These are phyloP conservation scores for Aspergillus sp. DNA, from an alignment of 2,329 filamentous ascomycete genomes.

Conservation along the genomic window DNA sequence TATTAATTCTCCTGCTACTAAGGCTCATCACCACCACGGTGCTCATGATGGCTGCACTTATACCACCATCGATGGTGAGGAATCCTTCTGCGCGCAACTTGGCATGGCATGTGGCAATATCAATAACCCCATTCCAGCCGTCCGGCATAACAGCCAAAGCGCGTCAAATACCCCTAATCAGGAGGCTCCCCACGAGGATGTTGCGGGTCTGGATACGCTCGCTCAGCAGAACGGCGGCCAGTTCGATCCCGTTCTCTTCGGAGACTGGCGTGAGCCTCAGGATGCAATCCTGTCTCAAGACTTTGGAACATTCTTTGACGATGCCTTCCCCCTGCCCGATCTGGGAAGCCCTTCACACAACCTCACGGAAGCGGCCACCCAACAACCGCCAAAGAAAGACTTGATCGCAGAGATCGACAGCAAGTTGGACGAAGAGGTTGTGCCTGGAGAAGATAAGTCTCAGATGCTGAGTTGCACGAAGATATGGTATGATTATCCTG, in stretches of 20 bases:
- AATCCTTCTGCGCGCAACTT: constrained; percentile 47
- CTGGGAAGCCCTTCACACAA: constrained; percentile 79
- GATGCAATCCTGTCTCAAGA: constrained; percentile 72
- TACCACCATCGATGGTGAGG: constrained; percentile 43
- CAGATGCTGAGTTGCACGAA: constrained; percentile 81
- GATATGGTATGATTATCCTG: constrained; percentile 71
- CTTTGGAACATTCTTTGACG: constrained; percentile 72
- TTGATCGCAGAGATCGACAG: constrained; percentile 76
- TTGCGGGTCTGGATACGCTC: constrained; percentile 63
- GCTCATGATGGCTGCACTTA: constrained; percentile 29
- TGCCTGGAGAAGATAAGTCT: constrained; percentile 60
- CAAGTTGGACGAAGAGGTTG: constrained; percentile 66
- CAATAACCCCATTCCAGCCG: constrained; percentile 46
- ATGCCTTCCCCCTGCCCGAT: constrained; percentile 75
- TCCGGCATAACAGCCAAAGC: constrained; percentile 34
- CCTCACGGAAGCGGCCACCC: constrained; percentile 37
- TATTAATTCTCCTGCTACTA: constrained; percentile 44
- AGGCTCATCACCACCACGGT: constrained; percentile 37
- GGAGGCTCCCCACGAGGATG: constrained; percentile 6
- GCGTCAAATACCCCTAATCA: constrained; percentile 31
- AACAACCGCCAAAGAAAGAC: constrained; percentile 59
- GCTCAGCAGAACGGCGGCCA: constrained; percentile 78
- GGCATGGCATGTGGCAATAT: constrained; percentile 49
- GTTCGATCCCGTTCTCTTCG: constrained; percentile 90
- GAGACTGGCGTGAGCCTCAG: constrained; percentile 87